Evolutionary conservation across 768 basidiomycete genomes (phyloP), one percentile per base, ranked within the genome.

Genomic region (Ramaria sp.): DNA sequence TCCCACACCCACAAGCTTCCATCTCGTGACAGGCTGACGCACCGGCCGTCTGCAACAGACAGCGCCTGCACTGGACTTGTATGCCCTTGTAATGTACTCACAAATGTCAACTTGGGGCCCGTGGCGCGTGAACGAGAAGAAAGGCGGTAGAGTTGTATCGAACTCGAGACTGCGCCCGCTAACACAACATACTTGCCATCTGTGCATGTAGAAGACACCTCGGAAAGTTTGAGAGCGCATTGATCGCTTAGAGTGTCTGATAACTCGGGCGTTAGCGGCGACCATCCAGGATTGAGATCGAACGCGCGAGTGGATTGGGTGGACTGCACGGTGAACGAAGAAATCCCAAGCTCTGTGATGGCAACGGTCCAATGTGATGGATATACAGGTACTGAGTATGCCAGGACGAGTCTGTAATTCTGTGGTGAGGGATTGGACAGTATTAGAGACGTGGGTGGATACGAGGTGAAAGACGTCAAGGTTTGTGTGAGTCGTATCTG

Each of bases 1-100:
- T 91, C 89, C 89, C 89, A 91, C 2, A 88, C 85, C 86, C 87
- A 89, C 43, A 91, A 77, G 62, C 79, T 79, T 41, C 87, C 87
- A 65, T 88, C 82, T 34, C 69, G 69, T 9, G 84, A 81, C 19
- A 90, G 69, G 63, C 86, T 84, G 30, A 91, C 84, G 61, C 89
- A 91, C 2, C 89, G 80, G 22, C 89, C 89, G 67, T 91, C 89
- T 30, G 89, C 81, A 37, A 91, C 73, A 15, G 84, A 78, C 20
- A 91, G 75, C 4, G 84, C 78, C 4, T 76, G 77, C 22, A 89
- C 75, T 6, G 84, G 78, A 7, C 84, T 82, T 1, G 73, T 71
- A 49, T 86, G 88, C 7, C 90, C 88, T 63, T 84, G 75, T 47
- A 91, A 68, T 52, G 75, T 82, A 59, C 88, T 80, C 55, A 87